Evolutionary conservation across 2,329 filamentous ascomycete species (phyloP).

Genomic region (Fusarium subtropicale): DNA sequence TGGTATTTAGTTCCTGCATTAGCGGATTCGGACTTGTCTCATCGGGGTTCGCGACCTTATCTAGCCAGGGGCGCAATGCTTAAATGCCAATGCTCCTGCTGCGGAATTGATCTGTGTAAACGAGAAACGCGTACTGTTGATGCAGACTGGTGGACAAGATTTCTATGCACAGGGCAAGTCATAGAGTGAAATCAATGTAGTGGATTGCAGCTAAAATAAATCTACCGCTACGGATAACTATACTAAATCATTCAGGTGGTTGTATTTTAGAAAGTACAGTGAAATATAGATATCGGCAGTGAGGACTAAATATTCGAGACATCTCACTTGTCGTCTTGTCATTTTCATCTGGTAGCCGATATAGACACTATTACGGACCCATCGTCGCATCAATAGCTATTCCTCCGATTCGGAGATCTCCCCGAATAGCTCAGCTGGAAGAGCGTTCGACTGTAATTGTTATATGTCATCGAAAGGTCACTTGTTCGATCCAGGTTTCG

Average conservation of each 20-base stretch:
- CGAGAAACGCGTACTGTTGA: background rate
- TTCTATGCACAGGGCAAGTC: background rate
- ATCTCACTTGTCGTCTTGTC: no score
- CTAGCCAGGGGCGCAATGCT: background rate
- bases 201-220: fast-evolving
- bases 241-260: background rate
- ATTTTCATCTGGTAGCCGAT: no score
- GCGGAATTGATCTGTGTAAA: background rate
- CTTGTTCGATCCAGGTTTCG: conserved; percentile 27
- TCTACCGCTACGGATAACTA: background rate
- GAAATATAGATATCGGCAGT: background rate
- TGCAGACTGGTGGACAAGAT: background rate
- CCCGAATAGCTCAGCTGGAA: conserved; percentile 27
- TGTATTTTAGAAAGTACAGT: background rate
- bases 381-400: conserved; percentile 7
- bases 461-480: conserved; percentile 21
- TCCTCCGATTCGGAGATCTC: conserved; percentile 17
- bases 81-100: background rate
- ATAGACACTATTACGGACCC: fast-evolving
- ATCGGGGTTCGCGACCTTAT: background rate
- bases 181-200: fast-evolving
- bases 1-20: background rate
- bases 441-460: conserved; percentile 24
- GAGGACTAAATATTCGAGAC: no score
- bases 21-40: background rate